A percentile compares a stretch with the other conserved stretches of the same genome.
phyloP scores from a whole-genome alignment of 2,329 filamentous ascomycete genomes.

The Taxawa tesnikishii region DNA sequence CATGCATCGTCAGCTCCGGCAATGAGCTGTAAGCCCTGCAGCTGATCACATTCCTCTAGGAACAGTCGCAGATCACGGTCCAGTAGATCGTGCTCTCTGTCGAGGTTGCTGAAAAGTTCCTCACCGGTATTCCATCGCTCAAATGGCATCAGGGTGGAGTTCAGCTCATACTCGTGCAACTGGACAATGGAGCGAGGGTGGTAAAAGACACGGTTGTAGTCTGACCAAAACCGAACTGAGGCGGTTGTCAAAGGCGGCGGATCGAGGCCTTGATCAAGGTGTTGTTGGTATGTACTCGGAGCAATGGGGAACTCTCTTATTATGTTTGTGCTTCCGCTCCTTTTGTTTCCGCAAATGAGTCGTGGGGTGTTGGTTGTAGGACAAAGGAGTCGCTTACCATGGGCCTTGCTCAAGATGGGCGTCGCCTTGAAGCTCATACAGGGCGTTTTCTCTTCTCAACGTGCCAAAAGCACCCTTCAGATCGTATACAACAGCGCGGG shows the following conservation, averaged over 20 bases:
- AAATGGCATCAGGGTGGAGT: slow-evolving; percentile 69
- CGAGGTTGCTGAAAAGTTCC: slow-evolving; percentile 50
- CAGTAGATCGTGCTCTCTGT: slow-evolving; percentile 64
- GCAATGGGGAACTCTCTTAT: slow-evolving; percentile 57
- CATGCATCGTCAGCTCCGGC: slow-evolving; percentile 41
- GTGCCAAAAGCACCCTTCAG: slow-evolving; percentile 89
- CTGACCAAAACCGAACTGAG: slow-evolving; percentile 88
- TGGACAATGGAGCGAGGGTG: slow-evolving; percentile 82
- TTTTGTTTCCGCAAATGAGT: too few relatives aligned
- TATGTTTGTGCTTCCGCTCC: slow-evolving; percentile 55
- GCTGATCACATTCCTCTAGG: slow-evolving; percentile 81
- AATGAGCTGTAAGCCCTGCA: slow-evolving; percentile 70
- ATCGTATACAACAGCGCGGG: slow-evolving; percentile 86
- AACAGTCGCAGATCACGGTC: slow-evolving; percentile 86
- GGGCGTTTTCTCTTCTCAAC: slow-evolving; percentile 71
- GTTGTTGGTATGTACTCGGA: slow-evolving; percentile 64
- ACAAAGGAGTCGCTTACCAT: slow-evolving; percentile 25
- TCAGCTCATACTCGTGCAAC: slow-evolving; percentile 74
- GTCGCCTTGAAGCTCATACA: slow-evolving; percentile 56
- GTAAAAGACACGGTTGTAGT: slow-evolving; percentile 86
- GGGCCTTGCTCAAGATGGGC: slow-evolving; percentile 25
- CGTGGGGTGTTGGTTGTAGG: too few relatives aligned
- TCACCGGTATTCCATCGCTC: slow-evolving; percentile 63
- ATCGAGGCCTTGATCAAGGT: slow-evolving; percentile 58
- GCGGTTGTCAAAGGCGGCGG: slow-evolving; percentile 53